A percentile compares a stretch with the other conserved stretches of the same genome.
phyloP scores from a whole-genome alignment of 2,329 filamentous ascomycete species.

The Aspergillus piperis region DNA sequence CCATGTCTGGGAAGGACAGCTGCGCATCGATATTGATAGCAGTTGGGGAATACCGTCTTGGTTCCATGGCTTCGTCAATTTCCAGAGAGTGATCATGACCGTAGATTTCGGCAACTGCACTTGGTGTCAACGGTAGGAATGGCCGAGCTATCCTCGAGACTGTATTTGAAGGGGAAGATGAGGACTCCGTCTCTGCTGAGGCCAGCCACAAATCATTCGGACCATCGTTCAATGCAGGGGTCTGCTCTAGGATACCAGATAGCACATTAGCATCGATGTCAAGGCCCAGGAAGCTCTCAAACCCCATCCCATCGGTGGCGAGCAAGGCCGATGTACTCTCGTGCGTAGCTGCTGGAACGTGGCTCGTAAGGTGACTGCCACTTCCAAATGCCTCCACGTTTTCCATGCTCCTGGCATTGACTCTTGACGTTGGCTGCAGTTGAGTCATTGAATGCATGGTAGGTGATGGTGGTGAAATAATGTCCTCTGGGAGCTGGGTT shows the following conservation, averaged over 20 bases:
- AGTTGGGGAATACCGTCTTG: conserved; percentile 1
- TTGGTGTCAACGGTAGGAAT: neutral
- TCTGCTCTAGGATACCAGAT: neutral
- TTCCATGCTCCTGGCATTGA: neutral
- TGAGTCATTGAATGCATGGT: neutral
- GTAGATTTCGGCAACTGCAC: neutral
- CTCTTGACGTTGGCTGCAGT: neutral
- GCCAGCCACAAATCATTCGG: neutral
- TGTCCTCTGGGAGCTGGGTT: neutral
- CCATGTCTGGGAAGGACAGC: neutral
- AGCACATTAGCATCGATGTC: neutral
- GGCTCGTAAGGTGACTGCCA: neutral
- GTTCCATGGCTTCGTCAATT: neutral
- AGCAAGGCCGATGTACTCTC: neutral
- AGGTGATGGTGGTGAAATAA: neutral
- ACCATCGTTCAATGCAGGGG: neutral
- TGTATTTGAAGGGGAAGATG: neutral
- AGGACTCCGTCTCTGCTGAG: neutral
- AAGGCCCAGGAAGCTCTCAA: neutral
- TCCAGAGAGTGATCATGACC: neutral
- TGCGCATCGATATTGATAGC: neutral
- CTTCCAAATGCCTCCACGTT: neutral
- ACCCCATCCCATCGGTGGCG: neutral
- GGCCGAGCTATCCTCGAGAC: neutral
- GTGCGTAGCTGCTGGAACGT: neutral